Percentiles rank a stretch among this genome's conserved stretches.
phyloP scores from a whole-genome alignment of 2,329 filamentous ascomycete species.

The Botrytis deweyae region DNA sequence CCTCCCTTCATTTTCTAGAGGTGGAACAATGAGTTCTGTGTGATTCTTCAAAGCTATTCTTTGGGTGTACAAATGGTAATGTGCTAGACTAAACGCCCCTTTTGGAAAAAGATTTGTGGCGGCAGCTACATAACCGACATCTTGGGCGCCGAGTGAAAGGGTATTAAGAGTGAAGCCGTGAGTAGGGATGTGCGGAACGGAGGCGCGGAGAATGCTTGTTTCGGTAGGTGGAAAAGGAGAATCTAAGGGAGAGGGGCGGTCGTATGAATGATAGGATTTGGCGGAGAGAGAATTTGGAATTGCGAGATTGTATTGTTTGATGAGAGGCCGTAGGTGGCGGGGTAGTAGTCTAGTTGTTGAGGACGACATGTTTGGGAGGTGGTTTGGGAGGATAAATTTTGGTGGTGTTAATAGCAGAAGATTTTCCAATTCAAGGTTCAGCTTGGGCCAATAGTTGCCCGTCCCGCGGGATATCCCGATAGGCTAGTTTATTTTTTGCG shows the following conservation, averaged over 20 bases:
- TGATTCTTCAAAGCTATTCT: conserved; percentile 54
- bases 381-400: conserved; percentile 22
- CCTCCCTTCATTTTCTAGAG: conserved; percentile 41
- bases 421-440: conserved; percentile 14
- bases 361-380: conserved; percentile 14
- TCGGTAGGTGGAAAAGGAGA: conserved; percentile 67
- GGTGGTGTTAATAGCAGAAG: conserved; percentile 17
- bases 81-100: conserved; percentile 78
- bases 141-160: conserved; percentile 74
- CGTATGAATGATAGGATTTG: conserved; percentile 63
- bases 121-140: conserved; percentile 83
- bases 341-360: conserved; percentile 10
- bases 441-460: conserved; percentile 12
- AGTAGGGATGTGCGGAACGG: conserved; percentile 72
- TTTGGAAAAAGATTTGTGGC: conserved; percentile 79
- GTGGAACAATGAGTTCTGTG: conserved; percentile 36
- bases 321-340: conserved; percentile 15
- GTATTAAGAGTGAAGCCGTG: conserved; percentile 79
- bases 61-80: conserved; percentile 70
- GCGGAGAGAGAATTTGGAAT: neutral
- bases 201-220: conserved; percentile 75
- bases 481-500: neutral
- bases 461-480: conserved; percentile 13
- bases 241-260: conserved; percentile 61
- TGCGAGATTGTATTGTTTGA: neutral